phyloP scores from a whole-genome alignment of 1,139 yeast genomes.

The Zygoascus meyerae region DNA sequence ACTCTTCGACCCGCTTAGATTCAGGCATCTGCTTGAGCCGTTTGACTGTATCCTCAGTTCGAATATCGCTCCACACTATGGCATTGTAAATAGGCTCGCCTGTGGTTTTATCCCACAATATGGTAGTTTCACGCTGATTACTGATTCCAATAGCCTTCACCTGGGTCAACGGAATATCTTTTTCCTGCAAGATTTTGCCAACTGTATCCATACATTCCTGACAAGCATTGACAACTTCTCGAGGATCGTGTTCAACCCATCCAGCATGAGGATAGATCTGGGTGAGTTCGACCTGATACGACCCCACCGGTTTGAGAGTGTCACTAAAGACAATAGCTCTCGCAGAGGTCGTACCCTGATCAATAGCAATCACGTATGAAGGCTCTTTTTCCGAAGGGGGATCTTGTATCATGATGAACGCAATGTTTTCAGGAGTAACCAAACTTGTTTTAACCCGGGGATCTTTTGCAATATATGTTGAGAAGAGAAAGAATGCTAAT shows the following conservation, averaged over 20 bases:
- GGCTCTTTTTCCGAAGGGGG: neutral
- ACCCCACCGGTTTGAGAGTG: constrained; percentile 71
- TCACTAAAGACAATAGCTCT: constrained; percentile 76
- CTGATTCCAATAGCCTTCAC: constrained; percentile 67
- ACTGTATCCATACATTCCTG: constrained; percentile 34
- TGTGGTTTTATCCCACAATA: constrained; percentile 80
- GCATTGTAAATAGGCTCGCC: constrained; percentile 83
- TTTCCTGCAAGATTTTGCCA: constrained; percentile 28
- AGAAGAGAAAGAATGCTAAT: no score
- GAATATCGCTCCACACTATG: constrained; percentile 93
- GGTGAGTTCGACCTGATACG: constrained; percentile 74
- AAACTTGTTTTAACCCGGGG: no score
- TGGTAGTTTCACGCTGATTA: constrained; percentile 92
- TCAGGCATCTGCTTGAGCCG: constrained; percentile 55
- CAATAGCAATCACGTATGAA: constrained; percentile 48
- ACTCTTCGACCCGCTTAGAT: constrained; percentile 56
- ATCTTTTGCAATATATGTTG: no score
- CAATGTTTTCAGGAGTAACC: no score
- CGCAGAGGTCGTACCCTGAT: constrained; percentile 94
- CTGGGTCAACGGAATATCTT: constrained; percentile 28
- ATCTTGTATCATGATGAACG: neutral
- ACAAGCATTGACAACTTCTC: constrained; percentile 75
- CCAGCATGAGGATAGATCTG: constrained; percentile 39
- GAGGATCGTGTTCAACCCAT: constrained; percentile 95
- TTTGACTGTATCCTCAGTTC: constrained; percentile 71